A percentile compares a stretch with the other conserved stretches of the same genome.
These are phyloP conservation scores for Blakeslea trispora DNA, from an alignment of 371 early-diverging fungal species.

Conservation along the genomic window DNA sequence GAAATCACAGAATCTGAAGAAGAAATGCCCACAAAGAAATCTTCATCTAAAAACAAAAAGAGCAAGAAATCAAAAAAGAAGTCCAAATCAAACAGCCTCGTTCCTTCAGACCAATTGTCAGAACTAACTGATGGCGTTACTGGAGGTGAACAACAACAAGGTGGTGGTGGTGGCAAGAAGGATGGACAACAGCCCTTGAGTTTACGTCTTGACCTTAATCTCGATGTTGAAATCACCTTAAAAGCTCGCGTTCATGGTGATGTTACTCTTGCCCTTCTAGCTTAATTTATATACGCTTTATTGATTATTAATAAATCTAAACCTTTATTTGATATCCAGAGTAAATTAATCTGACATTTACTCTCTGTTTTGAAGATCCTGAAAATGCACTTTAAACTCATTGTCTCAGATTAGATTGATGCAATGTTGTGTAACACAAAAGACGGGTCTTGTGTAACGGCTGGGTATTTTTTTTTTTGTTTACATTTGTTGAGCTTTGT, in stretches of 20 bases:
- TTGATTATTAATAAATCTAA: too few species aligned
- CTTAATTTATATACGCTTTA: conserved; percentile 15
- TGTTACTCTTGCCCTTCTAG: conserved; percentile 35
- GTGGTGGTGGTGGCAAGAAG: conserved; percentile 15
- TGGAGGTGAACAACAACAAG: conserved; percentile 7
- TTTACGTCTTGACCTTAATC: conserved; percentile 34
- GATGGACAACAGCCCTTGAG: conserved; percentile 22
- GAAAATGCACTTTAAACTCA: background rate
- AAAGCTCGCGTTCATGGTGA: conserved; percentile 38
- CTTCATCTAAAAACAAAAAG: conserved; percentile 16
- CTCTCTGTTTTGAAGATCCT: background rate
- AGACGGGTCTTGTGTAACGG: background rate
- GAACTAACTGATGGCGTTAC: conserved; percentile 8
- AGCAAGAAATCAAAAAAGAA: conserved; percentile 24
- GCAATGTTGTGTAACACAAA: background rate
- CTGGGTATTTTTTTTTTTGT: too few species aligned
- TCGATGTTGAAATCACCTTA: conserved; percentile 37
- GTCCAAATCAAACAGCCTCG: conserved; percentile 18
- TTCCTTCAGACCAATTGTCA: conserved; percentile 10
- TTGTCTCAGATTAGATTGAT: too few species aligned
- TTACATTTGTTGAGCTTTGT: too few species aligned
- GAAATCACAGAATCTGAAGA: conserved; percentile 16
- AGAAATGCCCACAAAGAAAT: conserved; percentile 15
- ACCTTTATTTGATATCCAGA: too few species aligned
- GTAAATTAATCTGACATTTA: background rate